Base-by-base conservation (phyloP, 352 stramenopile species). In the Globisporangium nagaii region DNA sequence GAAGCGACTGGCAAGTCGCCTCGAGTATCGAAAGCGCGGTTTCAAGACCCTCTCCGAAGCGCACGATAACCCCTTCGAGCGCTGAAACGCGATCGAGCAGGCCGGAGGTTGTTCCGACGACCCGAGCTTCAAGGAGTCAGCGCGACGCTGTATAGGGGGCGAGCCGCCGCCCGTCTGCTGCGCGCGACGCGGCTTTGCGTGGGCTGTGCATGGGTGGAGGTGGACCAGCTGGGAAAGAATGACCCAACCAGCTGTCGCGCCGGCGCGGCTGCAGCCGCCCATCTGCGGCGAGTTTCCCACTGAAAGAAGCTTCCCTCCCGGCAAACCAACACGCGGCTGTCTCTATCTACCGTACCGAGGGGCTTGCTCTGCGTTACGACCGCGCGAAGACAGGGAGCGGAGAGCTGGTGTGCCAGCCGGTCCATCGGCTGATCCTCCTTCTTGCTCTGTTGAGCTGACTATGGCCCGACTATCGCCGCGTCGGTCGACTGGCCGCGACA, bases 181-280 rank as follows among this genome's bases (percentile, higher is more conserved):
- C 27, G 25, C 43, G 8, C 35, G 35, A 17, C n/a, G n/a, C n/a
- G n/a, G 36, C 36, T 42, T 42, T 42, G 36, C n/a, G 7, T 40
- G 42, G 42, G 32, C 39, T 50, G 36, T 57, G 53, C 22, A 53
- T 53, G 42, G 47, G 31, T 45, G 46, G 31, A 50, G 49, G 56
- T 52, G 48, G 48, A 53, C 56, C 56, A 63, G 56, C 56, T 58
- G 56, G 45, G 46, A 52, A n/a, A 52, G 56, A 56, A 62, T 56
- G 20, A 58, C 42, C 56, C 56, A 59, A 63, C 27, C 56, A 63
- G 56, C 25, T 63, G 56, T n/a, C 27, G 32, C 30, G 12, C 11
- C 13, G 4, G 40, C 47, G 25, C 32, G 31, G 45, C 28, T 60
- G 53, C 44, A 30, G 40, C 24, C 42, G 56, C 48, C 56, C 56